Conservation (phyloP, 129 eudicot species). For the Arctium lappa region DNA sequence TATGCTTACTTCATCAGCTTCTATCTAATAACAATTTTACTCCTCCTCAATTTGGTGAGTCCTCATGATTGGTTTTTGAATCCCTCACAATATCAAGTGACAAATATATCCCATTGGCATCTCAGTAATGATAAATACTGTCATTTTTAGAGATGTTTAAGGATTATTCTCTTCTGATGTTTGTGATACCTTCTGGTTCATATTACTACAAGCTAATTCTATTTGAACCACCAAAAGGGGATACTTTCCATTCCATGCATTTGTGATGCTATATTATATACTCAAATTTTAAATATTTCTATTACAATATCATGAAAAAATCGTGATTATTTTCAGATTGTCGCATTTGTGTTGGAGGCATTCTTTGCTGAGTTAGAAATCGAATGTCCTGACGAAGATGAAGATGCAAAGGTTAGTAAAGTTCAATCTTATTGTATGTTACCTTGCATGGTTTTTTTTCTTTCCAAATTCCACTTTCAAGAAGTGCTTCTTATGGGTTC, state of each 20-base stretch:
- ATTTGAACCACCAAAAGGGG: neutral
- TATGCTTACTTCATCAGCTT: slow-evolving; percentile 79
- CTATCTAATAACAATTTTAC: slow-evolving; percentile 72
- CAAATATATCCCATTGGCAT: neutral
- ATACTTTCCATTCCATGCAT: neutral
- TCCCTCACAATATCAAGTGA: neutral
- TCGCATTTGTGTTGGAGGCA: slow-evolving; percentile 97
- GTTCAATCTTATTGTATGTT: slow-evolving; percentile 7
- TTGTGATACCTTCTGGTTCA: neutral
- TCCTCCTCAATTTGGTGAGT: slow-evolving; percentile 84
- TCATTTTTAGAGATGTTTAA: no score
- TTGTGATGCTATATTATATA: neutral
- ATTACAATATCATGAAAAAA: neutral
- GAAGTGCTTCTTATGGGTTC: neutral
- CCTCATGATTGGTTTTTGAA: neutral
- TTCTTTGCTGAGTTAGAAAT: slow-evolving; percentile 92
- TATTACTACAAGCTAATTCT: neutral
- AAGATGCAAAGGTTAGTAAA: slow-evolving; percentile 44
- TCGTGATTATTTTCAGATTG: slow-evolving; percentile 48
- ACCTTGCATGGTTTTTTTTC: neutral
- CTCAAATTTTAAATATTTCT: neutral
- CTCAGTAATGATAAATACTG: neutral
- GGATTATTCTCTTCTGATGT: neutral
- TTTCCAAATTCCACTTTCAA: neutral
- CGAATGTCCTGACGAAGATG: slow-evolving; percentile 56